phyloP scores from a whole-genome alignment of 768 basidiomycete species.

The Leccinum aurantiacum region DNA sequence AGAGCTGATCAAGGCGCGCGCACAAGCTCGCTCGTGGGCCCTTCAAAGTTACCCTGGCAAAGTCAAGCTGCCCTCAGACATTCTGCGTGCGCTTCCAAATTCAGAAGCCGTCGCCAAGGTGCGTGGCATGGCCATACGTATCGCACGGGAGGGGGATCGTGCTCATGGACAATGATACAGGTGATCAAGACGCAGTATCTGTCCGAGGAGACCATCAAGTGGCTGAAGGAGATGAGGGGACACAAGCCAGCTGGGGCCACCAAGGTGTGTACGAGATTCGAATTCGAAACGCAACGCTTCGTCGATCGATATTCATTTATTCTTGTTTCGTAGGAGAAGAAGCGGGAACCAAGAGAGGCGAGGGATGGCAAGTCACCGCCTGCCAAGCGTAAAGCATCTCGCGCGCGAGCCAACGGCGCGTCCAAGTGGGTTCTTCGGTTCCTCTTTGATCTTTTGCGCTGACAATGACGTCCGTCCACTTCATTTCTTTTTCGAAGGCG shows the following conservation, averaged over 20 bases:
- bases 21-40: slow-evolving; percentile 65
- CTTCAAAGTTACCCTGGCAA: slow-evolving; percentile 80
- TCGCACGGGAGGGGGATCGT: not conserved
- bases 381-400: slow-evolving; percentile 55
- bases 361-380: slow-evolving; percentile 50
- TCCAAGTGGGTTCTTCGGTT: slow-evolving; percentile 23
- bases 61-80: slow-evolving; percentile 76
- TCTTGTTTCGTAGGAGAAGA: slow-evolving; percentile 36
- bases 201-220: slow-evolving; percentile 54
- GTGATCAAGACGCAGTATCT: slow-evolving; percentile 69
- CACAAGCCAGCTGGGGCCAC: slow-evolving; percentile 34
- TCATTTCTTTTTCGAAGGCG: slow-evolving; percentile 19
- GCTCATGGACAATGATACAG: slow-evolving; percentile 37
- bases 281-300: not conserved
- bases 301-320: slow-evolving; percentile 10
- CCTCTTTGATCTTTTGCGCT: not conserved
- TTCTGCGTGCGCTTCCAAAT: slow-evolving; percentile 69
- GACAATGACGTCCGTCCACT: slow-evolving; percentile 7
- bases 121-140: slow-evolving; percentile 1
- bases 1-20: slow-evolving; percentile 73
- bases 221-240: slow-evolving; percentile 52
- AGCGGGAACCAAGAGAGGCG: slow-evolving; percentile 38
- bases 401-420: slow-evolving; percentile 28
- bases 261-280: slow-evolving; percentile 27
- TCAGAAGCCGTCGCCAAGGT: slow-evolving; percentile 68